Percentiles rank a stretch among this genome's conserved stretches.
phyloP scores from a whole-genome alignment of 345 rosid genomes.

The Euclidium syriacum region DNA sequence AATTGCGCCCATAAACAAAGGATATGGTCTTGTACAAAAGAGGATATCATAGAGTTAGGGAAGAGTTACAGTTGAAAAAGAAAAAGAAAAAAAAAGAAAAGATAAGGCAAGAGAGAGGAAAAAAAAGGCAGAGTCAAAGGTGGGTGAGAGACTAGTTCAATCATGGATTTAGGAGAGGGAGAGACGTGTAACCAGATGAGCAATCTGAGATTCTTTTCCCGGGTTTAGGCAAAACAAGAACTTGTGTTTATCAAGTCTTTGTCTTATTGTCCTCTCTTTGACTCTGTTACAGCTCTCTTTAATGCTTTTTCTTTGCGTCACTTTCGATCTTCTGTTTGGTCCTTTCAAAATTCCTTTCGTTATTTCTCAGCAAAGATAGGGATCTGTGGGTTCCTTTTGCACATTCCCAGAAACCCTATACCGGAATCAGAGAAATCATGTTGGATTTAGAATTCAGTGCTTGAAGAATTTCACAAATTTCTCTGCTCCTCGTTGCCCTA shows the following conservation, averaged over 20 bases:
- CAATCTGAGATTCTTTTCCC: not conserved
- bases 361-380: slow-evolving; percentile 26
- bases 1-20: slow-evolving; percentile 7
- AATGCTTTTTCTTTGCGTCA: slow-evolving; percentile 16
- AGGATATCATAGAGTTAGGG: not conserved
- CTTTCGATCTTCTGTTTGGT: not conserved
- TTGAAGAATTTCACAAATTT: not conserved
- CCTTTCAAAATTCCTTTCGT: slow-evolving; percentile 18
- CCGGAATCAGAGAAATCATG: not conserved
- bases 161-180: slow-evolving; percentile 2
- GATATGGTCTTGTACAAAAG: not conserved
- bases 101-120: not conserved
- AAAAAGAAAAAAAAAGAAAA: not conserved
- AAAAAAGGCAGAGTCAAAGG: slow-evolving; percentile 19
- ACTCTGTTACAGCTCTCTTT: not conserved
- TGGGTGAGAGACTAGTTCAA: slow-evolving; percentile 1
- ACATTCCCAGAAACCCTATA: not conserved
- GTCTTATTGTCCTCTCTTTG: not conserved
- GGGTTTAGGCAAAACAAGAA: not conserved
- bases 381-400: not conserved
- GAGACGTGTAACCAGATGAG: slow-evolving; percentile 4
- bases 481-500: not conserved
- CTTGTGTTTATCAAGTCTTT: not conserved
- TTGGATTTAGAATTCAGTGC: not conserved
- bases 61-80: not conserved